Base-by-base conservation (phyloP, 495 filamentous ascomycete species). In the Podospora conica region DNA sequence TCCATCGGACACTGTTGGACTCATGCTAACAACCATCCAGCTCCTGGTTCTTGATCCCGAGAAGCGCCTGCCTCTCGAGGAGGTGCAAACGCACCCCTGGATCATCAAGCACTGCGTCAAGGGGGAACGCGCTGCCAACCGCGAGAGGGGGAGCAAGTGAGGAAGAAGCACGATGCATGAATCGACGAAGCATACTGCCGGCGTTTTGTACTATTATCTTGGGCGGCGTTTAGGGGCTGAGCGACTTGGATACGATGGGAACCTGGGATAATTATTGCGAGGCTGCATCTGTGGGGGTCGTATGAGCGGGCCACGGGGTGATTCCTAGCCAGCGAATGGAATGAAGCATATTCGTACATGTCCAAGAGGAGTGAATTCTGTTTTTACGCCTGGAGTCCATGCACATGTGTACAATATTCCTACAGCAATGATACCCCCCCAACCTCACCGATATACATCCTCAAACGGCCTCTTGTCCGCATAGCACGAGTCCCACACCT, bases 401-500 rank as follows among this genome's bases (percentile, higher is more conserved):
- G 29, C 31, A 63, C n/a, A 28, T 23, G 28, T 48, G 29, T 53
- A 61, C 29, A n/a, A n/a, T 48, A 62, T n/a, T 31, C 40, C 40
- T 31, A 31, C 29, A 31, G 29, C 29, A 31, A 31, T 31, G 29
- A 31, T 31, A 11, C 29, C 29, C 11, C 29, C 40, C 48, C 23
- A 25, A 18, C 40, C 27, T 89, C 77, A 98, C 79, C 91, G 86
- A 75, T 96, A 98, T 31, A 98, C 93, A 71, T 96, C 93, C 77
- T 97, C 91, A 77, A 98, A 98, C 10, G 95, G 95, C 68, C 96
- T 81, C 3, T 93, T 97, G 76, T 98, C 95, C 33, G 85, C 79
- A 73, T 96, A 98, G 77, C 96, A 98, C 69, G 92, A 96, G 69
- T 97, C 93, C 91, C 93, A 98, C 27, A 98, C 96, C 77, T 96